A percentile compares a stretch with the other conserved stretches of the same genome.
Evolutionary conservation across 164 flowering plant species (phyloP).

Genomic region (Nymphaea colorata): DNA sequence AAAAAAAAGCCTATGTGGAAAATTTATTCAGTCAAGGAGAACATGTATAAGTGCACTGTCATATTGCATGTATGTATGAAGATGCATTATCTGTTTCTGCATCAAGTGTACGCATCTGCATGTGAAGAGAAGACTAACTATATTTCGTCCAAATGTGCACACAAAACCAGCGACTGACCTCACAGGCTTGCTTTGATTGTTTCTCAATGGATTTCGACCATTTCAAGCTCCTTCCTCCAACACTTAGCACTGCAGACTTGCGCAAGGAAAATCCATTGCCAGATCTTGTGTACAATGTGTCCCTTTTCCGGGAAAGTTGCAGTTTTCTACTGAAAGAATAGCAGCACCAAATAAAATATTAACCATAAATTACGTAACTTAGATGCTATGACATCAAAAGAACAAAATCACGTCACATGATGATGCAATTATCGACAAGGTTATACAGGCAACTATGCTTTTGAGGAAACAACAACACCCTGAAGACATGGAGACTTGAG

Average conservation of each 20-base stretch:
- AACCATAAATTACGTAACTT: conserved; percentile 4
- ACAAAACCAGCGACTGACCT: conserved; percentile 34
- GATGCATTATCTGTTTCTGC: no score
- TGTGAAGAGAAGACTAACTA: no score
- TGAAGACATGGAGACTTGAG: not conserved
- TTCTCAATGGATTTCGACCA: conserved; percentile 94
- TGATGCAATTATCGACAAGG: no score
- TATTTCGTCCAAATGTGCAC: no score
- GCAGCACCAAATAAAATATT: conserved; percentile 3
- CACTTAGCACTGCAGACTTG: conserved; percentile 71
- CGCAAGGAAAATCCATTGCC: conserved; percentile 65
- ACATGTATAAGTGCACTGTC: no score
- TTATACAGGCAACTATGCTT: not conserved
- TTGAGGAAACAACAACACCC: not conserved
- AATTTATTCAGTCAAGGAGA: no score
- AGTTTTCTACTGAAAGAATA: conserved; percentile 37
- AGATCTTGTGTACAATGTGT: conserved; percentile 76
- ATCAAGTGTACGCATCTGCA: no score
- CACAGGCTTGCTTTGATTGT: conserved; percentile 63
- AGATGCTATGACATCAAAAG: not conserved
- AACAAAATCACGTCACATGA: no score
- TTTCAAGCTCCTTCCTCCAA: conserved; percentile 73
- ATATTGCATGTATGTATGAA: no score
- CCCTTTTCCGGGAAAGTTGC: conserved; percentile 48
- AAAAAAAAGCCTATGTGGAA: no score